Evolutionary conservation across 2,329 filamentous ascomycete genomes (phyloP).

Genomic region (Atkinsonella hypoxylon): DNA sequence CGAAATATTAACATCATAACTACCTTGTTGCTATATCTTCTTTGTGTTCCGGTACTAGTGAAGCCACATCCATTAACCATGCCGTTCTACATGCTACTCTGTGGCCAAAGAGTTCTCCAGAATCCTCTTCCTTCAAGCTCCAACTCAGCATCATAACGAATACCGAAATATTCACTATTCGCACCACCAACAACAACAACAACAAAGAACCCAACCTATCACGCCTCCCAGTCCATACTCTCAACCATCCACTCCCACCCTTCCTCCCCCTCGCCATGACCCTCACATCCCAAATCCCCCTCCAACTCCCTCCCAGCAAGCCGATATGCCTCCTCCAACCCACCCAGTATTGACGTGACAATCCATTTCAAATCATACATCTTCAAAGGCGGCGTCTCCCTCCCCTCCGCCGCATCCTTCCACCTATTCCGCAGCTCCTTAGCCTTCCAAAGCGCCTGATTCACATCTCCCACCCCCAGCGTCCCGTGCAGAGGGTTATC

Average conservation of each 20-base stretch:
- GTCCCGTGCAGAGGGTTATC: slow-evolving; percentile 42
- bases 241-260: slow-evolving; percentile 30
- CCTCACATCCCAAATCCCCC: slow-evolving; percentile 31
- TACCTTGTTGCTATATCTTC: too few relatives aligned
- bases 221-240: slow-evolving; percentile 26
- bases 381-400: slow-evolving; percentile 31
- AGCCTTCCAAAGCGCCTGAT: slow-evolving; percentile 47
- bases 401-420: slow-evolving; percentile 51
- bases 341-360: slow-evolving; percentile 41
- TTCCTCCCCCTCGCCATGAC: slow-evolving; percentile 11
- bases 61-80: too few relatives aligned
- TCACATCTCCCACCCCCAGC: slow-evolving; percentile 43
- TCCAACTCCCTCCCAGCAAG: slow-evolving; percentile 35
- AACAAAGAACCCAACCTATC: background rate
- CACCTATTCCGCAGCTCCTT: slow-evolving; percentile 62
- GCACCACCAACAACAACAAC: too few relatives aligned
- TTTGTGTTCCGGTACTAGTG: too few relatives aligned
- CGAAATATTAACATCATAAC: too few relatives aligned
- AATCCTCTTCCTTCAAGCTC: too few relatives aligned
- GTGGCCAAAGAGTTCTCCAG: too few relatives aligned
- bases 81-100: too few relatives aligned
- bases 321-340: slow-evolving; percentile 45
- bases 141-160: too few relatives aligned
- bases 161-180: too few relatives aligned
- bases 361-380: slow-evolving; percentile 52